A percentile compares a stretch with the other conserved stretches of the same genome.
Conservation (phyloP, 108 stramenopile species). For the Fragilariopsis cylindrus region DNA sequence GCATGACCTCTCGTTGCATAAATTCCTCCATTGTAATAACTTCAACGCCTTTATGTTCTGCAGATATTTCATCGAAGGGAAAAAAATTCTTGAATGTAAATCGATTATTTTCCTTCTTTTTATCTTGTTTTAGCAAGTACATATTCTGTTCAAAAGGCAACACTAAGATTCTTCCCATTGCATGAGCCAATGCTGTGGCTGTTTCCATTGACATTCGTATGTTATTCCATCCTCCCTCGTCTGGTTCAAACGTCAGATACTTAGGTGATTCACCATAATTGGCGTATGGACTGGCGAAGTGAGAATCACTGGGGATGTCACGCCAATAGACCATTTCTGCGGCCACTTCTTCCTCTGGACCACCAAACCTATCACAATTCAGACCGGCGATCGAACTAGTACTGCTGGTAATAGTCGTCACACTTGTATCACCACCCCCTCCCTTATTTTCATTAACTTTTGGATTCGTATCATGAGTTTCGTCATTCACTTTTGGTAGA, state of each 20-base stretch:
- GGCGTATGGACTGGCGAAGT: conserved; percentile 54
- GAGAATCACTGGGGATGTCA: conserved; percentile 69
- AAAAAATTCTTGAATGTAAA: conserved; percentile 82
- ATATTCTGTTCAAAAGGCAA: conserved; percentile 84
- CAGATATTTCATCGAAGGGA: conserved; percentile 65
- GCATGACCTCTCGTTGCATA: conserved; percentile 56
- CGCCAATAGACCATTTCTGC: conserved; percentile 86
- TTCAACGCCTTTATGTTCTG: conserved; percentile 70
- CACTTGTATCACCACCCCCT: background rate
- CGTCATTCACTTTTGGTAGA: background rate
- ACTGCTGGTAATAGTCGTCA: background rate
- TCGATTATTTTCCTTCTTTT: conserved; percentile 45
- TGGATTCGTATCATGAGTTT: background rate
- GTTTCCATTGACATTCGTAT: conserved; percentile 95
- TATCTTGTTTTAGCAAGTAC: conserved; percentile 36
- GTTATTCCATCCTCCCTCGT: conserved; percentile 96
- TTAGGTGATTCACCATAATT: conserved; percentile 20
- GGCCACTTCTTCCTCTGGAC: conserved; percentile 39
- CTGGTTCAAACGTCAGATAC: conserved; percentile 91
- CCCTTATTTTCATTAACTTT: background rate
- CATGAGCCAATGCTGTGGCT: conserved; percentile 76
- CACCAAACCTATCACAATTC: conserved; percentile 47
- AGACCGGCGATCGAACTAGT: conserved; percentile 24
- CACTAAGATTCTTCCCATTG: conserved; percentile 89
- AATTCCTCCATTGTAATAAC: conserved; percentile 89